Evolutionary conservation across 768 basidiomycete genomes (phyloP).

Genomic region (Glaciozyma martinii): DNA sequence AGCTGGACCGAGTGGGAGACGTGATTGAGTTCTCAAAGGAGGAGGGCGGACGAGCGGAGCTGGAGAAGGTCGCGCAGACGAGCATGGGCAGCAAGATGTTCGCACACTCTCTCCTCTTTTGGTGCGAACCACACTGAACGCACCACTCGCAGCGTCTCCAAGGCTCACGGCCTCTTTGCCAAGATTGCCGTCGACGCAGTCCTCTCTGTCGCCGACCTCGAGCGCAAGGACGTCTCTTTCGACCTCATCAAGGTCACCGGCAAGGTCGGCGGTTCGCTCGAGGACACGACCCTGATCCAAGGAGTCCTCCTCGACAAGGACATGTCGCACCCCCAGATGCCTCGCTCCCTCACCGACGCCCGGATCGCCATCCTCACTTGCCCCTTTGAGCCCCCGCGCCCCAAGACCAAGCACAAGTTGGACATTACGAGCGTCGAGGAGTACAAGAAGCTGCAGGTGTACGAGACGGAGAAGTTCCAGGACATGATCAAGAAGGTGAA

Average conservation of each 20-base stretch:
- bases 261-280: conserved; percentile 93
- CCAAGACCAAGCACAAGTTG: conserved; percentile 98
- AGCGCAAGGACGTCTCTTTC: conserved; percentile 88
- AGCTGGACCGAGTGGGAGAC: conserved; percentile 86
- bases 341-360: conserved; percentile 73
- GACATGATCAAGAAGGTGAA: conserved; percentile 97
- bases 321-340: conserved; percentile 99
- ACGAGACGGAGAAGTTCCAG: conserved; percentile 91
- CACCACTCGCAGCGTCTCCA: conserved; percentile 65
- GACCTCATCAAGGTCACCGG: conserved; percentile 99
- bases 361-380: conserved; percentile 94
- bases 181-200: conserved; percentile 98
- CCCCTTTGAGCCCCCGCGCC: conserved; percentile 96
- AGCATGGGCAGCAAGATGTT: conserved; percentile 97
- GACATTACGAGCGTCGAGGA: conserved; percentile 96
- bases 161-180: conserved; percentile 89
- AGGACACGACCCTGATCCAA: conserved; percentile 87
- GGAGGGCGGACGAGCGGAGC: conserved; percentile 47
- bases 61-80: conserved; percentile 91
- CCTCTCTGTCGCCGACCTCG: conserved; percentile 84
- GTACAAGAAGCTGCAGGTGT: conserved; percentile 85
- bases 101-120: conserved; percentile 29
- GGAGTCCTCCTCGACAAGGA: conserved; percentile 99
- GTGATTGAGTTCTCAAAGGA: conserved; percentile 70
- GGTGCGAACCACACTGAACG: neutral